Evolutionary conservation across 2,329 filamentous ascomycete genomes (phyloP).

Genomic region (Exophiala dermatitidis): DNA sequence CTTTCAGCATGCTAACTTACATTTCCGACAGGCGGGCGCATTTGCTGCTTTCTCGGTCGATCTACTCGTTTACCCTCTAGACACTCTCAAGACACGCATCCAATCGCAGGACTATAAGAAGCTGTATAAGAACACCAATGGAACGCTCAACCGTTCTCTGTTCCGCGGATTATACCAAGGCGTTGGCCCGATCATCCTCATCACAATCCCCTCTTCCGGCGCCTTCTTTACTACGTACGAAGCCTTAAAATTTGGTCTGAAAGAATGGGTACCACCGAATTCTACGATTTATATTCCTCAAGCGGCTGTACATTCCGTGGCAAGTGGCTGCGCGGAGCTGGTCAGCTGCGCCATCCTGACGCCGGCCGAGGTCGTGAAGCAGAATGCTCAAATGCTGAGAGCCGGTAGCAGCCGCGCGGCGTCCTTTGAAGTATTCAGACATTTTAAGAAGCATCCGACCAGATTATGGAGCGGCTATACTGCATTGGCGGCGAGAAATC

Average conservation of each 20-base stretch:
- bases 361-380: constrained; percentile 84
- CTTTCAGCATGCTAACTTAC: not conserved
- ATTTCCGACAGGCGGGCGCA: constrained; percentile 61
- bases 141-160: constrained; percentile 43
- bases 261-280: constrained; percentile 42
- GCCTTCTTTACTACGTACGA: constrained; percentile 91
- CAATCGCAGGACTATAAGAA: constrained; percentile 70
- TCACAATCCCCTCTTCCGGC: constrained; percentile 82
- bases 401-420: constrained; percentile 33
- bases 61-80: constrained; percentile 75
- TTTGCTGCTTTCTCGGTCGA: constrained; percentile 81
- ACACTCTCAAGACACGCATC: constrained; percentile 80
- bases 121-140: constrained; percentile 46
- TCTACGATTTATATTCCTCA: constrained; percentile 49
- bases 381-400: constrained; percentile 78
- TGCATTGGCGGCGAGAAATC: constrained; percentile 70
- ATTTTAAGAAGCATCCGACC: constrained; percentile 51
- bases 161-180: constrained; percentile 79
- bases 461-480: constrained; percentile 65
- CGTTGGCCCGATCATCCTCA: constrained; percentile 73
- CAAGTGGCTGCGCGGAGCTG: constrained; percentile 71
- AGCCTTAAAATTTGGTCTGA: constrained; percentile 59
- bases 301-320: constrained; percentile 63
- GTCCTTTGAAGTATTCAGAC: constrained; percentile 50
- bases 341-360: constrained; percentile 81